phyloP scores from a whole-genome alignment of 257 asterid species.

The Solanum tacnaense region DNA sequence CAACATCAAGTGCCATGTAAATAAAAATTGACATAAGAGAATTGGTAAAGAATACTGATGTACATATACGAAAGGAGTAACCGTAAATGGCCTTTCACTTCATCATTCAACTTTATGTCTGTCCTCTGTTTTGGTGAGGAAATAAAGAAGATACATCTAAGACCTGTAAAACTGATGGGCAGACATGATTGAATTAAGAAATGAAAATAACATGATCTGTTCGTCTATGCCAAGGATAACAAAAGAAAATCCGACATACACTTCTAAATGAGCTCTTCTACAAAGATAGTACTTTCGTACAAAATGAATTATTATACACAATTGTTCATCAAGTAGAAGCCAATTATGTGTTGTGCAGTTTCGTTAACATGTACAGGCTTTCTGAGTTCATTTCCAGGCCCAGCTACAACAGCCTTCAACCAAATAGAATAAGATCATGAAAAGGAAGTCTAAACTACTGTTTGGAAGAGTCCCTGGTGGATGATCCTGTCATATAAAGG shows the following conservation, averaged over 20 bases:
- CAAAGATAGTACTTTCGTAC: background rate
- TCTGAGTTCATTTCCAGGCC: conserved; percentile 71
- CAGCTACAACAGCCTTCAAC: conserved; percentile 76
- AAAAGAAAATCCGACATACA: background rate
- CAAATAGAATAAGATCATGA: conserved; percentile 2
- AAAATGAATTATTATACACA: conserved; percentile 10
- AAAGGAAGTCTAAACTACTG: background rate
- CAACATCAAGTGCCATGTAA: background rate
- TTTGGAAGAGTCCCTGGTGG: conserved; percentile 27
- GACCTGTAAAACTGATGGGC: background rate
- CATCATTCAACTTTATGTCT: background rate
- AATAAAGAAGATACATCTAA: background rate
- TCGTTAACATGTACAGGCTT: conserved; percentile 54
- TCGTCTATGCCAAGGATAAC: background rate
- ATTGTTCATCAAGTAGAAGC: conserved; percentile 86
- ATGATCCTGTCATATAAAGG: conserved; percentile 66
- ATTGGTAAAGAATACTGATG: background rate
- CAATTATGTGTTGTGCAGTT: conserved; percentile 77
- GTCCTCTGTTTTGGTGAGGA: background rate
- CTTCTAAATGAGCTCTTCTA: background rate
- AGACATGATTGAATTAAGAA: background rate
- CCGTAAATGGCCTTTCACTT: background rate
- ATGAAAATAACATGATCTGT: background rate
- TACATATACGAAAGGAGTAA: background rate
- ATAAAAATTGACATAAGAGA: background rate